These are phyloP conservation scores for Arthroderma uncinatum DNA, from an alignment of 2,329 filamentous ascomycete genomes.

Conservation along the genomic window DNA sequence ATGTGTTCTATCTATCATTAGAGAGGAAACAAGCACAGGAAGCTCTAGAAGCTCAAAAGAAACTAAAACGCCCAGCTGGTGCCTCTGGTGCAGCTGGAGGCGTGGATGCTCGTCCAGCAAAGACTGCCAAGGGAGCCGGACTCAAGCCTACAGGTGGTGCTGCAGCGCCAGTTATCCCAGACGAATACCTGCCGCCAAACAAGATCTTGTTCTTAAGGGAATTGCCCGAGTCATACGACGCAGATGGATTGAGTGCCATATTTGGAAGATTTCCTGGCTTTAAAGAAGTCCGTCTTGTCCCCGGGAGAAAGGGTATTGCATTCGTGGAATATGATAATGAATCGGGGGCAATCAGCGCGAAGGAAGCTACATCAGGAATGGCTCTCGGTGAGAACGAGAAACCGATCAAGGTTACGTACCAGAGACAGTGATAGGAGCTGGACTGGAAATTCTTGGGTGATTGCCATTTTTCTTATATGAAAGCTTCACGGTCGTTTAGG, in stretches of 20 bases:
- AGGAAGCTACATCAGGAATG: conserved; percentile 85
- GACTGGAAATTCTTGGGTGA: neutral
- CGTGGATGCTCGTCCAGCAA: conserved; percentile 47
- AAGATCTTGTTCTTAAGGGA: conserved; percentile 94
- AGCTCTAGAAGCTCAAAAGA: conserved; percentile 65
- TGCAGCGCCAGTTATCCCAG: conserved; percentile 66
- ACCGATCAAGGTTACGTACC: conserved; percentile 89
- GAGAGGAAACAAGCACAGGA: conserved; percentile 73
- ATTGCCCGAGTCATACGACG: conserved; percentile 73
- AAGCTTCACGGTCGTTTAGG: conserved; percentile 12
- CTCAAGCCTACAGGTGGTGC: conserved; percentile 64
- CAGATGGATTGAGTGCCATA: conserved; percentile 65
- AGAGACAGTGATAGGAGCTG: conserved; percentile 55
- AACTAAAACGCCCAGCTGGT: conserved; percentile 53
- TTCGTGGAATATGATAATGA: conserved; percentile 96
- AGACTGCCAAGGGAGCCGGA: conserved; percentile 58
- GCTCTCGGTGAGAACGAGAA: conserved; percentile 61
- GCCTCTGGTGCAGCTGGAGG: conserved; percentile 34
- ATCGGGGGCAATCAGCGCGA: conserved; percentile 78
- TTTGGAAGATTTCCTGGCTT: conserved; percentile 91
- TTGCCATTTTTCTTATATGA: neutral
- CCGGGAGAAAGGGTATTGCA: conserved; percentile 74
- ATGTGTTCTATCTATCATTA: conserved; percentile 21
- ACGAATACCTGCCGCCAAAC: conserved; percentile 95
- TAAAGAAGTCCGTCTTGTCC: conserved; percentile 80